Conservation (phyloP, 345 rosid species). For the Melaleuca alternifolia region DNA sequence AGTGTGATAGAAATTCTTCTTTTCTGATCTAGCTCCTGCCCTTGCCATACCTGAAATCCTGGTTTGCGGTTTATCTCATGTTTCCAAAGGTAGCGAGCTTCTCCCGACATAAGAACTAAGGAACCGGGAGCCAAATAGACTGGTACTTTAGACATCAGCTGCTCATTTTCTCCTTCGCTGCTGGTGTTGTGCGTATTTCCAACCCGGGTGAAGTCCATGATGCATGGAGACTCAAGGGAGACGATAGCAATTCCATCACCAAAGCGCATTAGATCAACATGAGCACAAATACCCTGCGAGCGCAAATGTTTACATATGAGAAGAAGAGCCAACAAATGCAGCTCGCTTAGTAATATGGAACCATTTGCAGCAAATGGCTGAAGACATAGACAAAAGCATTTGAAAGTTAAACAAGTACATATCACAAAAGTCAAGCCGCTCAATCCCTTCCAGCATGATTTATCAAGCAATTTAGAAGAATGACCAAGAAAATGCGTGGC, state of each 20-base stretch:
- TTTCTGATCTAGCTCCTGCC: slow-evolving; percentile 50
- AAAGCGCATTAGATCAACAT: slow-evolving; percentile 80
- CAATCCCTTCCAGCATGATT: not conserved
- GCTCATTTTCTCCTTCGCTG: not conserved
- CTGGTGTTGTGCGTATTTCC: not conserved
- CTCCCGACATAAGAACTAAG: slow-evolving; percentile 68
- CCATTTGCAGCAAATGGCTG: not conserved
- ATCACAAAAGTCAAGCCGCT: not conserved
- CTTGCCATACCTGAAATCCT: slow-evolving; percentile 81
- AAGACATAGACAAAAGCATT: not conserved
- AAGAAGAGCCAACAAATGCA: not conserved
- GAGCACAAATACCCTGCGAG: slow-evolving; percentile 83
- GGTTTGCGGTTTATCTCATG: slow-evolving; percentile 82
- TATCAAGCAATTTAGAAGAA: not conserved
- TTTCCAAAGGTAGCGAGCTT: slow-evolving; percentile 83
- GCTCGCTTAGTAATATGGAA: not conserved
- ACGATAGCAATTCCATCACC: slow-evolving; percentile 86
- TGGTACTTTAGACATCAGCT: slow-evolving; percentile 14
- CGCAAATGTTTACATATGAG: not conserved
- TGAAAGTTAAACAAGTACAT: not conserved
- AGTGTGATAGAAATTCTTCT: slow-evolving; percentile 69
- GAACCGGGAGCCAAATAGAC: slow-evolving; percentile 70
- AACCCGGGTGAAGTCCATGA: slow-evolving; percentile 59
- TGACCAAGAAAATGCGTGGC: not conserved
- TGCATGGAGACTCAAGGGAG: slow-evolving; percentile 73